phyloP scores from a whole-genome alignment of 78 protist species.

The Dictyostelium discoideum region dicty_2.7 NC_007088.5:2742001-2742500 shows the following conservation, averaged over 20 bases:
- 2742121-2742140: background rate
- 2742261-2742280: background rate
- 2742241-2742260: background rate
- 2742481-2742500: conserved; percentile 82
- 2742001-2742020: conserved; percentile 68
- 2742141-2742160: conserved; percentile 30
- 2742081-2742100: background rate
- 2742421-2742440: background rate
- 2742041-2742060: background rate
- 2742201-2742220: background rate
- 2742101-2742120: background rate
- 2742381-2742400: conserved; percentile 23
- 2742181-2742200: conserved; percentile 9
- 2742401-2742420: conserved; percentile 44
- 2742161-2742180: background rate
- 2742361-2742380: conserved; percentile 34
- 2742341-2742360: background rate
- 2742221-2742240: background rate
- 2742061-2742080: background rate
- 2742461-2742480: no score
- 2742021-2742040: background rate
- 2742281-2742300: background rate
- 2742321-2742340: background rate
- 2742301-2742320: background rate
- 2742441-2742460: background rate